phyloP scores from a whole-genome alignment of 495 filamentous ascomycete species.

The Penicillium riverlandense region DNA sequence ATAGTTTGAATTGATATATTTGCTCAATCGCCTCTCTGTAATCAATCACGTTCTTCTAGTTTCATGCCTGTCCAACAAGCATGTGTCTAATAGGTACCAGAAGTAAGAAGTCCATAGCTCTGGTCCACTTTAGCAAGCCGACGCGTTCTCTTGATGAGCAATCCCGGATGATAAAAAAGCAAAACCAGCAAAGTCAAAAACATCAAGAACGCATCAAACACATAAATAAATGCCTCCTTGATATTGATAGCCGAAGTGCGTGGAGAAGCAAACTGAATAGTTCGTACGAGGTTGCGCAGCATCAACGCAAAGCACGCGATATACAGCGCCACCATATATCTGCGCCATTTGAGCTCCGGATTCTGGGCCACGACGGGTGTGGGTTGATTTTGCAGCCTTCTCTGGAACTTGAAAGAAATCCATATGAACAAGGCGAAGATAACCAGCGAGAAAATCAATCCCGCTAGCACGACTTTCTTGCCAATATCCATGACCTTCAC shows the following conservation, averaged over 20 bases:
- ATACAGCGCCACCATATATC: conserved; percentile 34
- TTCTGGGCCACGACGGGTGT: conserved; percentile 7
- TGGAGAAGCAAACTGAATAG: conserved; percentile 31
- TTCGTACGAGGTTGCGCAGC: conserved; percentile 33
- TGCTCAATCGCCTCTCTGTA: no score
- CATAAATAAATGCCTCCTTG: conserved; percentile 32
- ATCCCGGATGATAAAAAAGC: conserved; percentile 26
- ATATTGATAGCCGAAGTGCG: conserved; percentile 14
- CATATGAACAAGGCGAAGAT: conserved; percentile 23
- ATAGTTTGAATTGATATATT: no score
- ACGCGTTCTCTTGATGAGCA: conserved; percentile 20
- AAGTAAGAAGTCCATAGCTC: background rate
- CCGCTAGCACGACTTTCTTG: conserved; percentile 23
- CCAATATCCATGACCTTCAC: conserved; percentile 22
- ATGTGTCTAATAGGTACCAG: conserved; percentile 2
- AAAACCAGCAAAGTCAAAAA: conserved; percentile 16
- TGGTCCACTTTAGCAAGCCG: conserved; percentile 4
- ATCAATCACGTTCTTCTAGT: no score
- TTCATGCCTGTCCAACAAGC: conserved; percentile 7
- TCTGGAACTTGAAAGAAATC: conserved; percentile 20
- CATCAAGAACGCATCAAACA: conserved; percentile 33
- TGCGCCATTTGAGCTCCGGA: conserved; percentile 13
- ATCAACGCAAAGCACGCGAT: conserved; percentile 28
- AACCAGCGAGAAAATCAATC: conserved; percentile 25
- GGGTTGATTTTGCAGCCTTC: conserved; percentile 1